These are phyloP conservation scores for Sanguinoderma infundibulare DNA, from an alignment of 1,284 basidiomycete genomes.

Conservation along the genomic window DNA sequence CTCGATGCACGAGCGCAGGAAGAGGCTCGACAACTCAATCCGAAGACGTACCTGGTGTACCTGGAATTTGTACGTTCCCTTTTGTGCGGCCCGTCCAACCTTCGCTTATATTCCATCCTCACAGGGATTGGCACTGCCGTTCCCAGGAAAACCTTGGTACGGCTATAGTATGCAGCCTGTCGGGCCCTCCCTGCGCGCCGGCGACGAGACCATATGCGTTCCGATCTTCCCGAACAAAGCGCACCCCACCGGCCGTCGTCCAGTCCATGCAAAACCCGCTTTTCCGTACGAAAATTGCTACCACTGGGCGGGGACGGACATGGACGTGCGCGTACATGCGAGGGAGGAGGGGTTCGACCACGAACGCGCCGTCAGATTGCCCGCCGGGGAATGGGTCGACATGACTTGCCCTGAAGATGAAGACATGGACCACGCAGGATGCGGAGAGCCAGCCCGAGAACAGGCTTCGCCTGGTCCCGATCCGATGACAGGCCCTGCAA, in stretches of 20 bases:
- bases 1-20: neutral
- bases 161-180: neutral
- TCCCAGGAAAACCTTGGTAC: neutral
- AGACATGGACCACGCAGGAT: neutral
- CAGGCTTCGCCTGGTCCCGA: neutral
- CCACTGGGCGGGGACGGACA: neutral
- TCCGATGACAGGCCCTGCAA: too few species aligned
- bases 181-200: neutral
- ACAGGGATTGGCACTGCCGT: neutral
- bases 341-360: neutral
- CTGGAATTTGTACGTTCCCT: neutral
- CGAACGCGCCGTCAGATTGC: neutral
- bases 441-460: neutral
- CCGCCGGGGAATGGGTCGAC: neutral
- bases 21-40: neutral
- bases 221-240: slow-evolving; percentile 3
- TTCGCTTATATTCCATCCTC: neutral
- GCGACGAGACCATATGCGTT: neutral
- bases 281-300: slow-evolving; percentile 11
- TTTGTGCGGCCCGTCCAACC: too few species aligned
- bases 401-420: neutral
- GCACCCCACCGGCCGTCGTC: neutral
- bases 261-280: neutral
- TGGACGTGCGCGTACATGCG: neutral
- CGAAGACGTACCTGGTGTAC: neutral